Base-by-base conservation (phyloP, 2,329 filamentous ascomycete genomes). In the Nigrospora sphaerica region DNA sequence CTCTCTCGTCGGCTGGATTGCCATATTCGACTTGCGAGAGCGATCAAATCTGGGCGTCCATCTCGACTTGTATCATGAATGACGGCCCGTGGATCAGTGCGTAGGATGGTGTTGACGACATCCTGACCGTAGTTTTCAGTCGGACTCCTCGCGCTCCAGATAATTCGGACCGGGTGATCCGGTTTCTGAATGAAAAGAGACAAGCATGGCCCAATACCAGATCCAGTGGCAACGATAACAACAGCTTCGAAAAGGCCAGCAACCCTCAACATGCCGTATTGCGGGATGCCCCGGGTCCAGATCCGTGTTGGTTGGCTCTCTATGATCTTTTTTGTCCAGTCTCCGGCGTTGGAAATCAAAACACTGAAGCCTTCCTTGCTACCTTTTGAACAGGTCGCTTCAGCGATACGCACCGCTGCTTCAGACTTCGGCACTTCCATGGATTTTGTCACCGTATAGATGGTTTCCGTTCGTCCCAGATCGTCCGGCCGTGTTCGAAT, bases 261-360 rank as follows among this genome's bases (percentile, higher is more conserved):
- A 28, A 80, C 68, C 49, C 78, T 74, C 18, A 80, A 71, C 34
- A 84, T 77, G 39, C 80, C 80, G 46, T 71, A 74, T 10, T 74
- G 70, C 4, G 80, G 78, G 1, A 78, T 70, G 1, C 80, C 80
- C 14, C 78, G 73, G 42, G 76, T 73, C 75, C 77, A 85, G 36
- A 85, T 65, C 41, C 72, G 62, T 1, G 65, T 70, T 1, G 79
- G 78, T 9, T 76, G 76, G 35, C 70, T 62, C 34, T 69, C 61
- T 62, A 85, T 83, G 42, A 75, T 69, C 34, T 67, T 64, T 2
- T 64, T 61, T 0, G 82, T 85, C 81, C 81, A 86, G 63, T 85
- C 81, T 10, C 82, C 82, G 12, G 79, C 80, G 47, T 76, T 77
- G 43, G 78, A 81, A 31, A 85, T 69, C 28, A 85, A 62, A 28